These are phyloP conservation scores for Adansonia grandidieri DNA, from an alignment of 441 rosid species.

Conservation along the genomic window DNA sequence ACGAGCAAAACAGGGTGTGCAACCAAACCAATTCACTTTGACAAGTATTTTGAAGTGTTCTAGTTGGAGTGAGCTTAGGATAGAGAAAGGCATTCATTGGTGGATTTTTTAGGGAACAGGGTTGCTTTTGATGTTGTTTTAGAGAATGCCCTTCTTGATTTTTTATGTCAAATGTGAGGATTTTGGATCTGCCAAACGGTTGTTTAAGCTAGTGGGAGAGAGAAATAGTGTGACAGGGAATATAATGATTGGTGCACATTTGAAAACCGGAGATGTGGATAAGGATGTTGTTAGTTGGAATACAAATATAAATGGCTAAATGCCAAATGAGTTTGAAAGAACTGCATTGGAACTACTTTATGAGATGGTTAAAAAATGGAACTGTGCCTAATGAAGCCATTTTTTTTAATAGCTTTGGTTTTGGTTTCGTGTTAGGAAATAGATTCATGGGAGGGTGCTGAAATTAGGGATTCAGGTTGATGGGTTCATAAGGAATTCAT, in stretches of 20 bases:
- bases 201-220: slow-evolving; percentile 44
- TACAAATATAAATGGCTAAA: slow-evolving; percentile 38
- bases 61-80: slow-evolving; percentile 36
- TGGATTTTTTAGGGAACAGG: slow-evolving; percentile 48
- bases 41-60: slow-evolving; percentile 53
- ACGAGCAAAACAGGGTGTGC: slow-evolving; percentile 23
- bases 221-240: slow-evolving; percentile 47
- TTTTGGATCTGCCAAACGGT: slow-evolving; percentile 32
- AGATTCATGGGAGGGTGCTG: slow-evolving; percentile 35
- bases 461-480: slow-evolving; percentile 31
- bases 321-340: slow-evolving; percentile 31
- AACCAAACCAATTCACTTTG: slow-evolving; percentile 57
- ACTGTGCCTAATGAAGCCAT: slow-evolving; percentile 34
- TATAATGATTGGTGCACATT: slow-evolving; percentile 46
- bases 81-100: slow-evolving; percentile 55
- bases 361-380: slow-evolving; percentile 41
- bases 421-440: slow-evolving; percentile 39
- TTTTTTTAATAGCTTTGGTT: slow-evolving; percentile 40
- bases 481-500: slow-evolving; percentile 36
- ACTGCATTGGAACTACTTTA: slow-evolving; percentile 35
- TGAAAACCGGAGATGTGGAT: slow-evolving; percentile 42
- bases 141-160: slow-evolving; percentile 53
- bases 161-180: slow-evolving; percentile 50
- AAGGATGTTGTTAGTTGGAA: slow-evolving; percentile 43
- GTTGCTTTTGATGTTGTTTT: slow-evolving; percentile 44